Conservation (phyloP, 139 green algal species). For the Monoraphidium neglectum region DNA sequence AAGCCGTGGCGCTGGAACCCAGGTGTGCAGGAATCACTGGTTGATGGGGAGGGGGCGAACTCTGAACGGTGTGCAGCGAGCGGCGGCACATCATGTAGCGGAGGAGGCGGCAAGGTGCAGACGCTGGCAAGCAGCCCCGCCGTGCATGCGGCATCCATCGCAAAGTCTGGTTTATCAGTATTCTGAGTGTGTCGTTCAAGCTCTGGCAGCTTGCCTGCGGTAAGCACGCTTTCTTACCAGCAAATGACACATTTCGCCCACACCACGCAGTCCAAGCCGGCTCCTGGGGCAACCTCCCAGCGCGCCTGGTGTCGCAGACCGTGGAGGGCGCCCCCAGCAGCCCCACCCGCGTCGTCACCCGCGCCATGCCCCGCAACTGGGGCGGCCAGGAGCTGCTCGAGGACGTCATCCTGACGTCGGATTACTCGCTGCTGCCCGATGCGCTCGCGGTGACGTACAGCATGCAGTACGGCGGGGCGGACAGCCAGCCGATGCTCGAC, state of each 20-base stretch:
- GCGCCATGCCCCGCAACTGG: conserved; percentile 20
- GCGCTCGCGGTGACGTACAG: not conserved
- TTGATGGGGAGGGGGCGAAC: too few species aligned
- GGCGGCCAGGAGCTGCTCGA: conserved; percentile 18
- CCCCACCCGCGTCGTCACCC: not conserved
- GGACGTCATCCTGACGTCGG: not conserved
- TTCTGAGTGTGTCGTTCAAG: not conserved
- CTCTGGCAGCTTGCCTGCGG: not conserved
- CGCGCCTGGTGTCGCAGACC: conserved; percentile 7
- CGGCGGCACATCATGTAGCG: not conserved
- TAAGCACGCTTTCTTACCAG: not conserved
- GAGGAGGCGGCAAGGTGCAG: not conserved
- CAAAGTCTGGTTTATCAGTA: not conserved
- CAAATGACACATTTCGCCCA: not conserved
- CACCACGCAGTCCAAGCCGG: conserved; percentile 17
- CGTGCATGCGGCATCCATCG: not conserved
- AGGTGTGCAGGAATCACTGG: not conserved
- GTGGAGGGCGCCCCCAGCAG: not conserved
- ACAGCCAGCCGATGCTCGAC: not conserved
- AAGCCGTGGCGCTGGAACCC: conserved; percentile 16
- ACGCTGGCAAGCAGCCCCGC: not conserved
- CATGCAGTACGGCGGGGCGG: conserved; percentile 8
- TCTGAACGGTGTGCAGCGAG: too few species aligned
- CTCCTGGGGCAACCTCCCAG: conserved; percentile 15
- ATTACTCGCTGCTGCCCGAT: conserved; percentile 13